Base-by-base conservation (phyloP, 2,329 filamentous ascomycete genomes). In the Daldinia sp. region DNA sequence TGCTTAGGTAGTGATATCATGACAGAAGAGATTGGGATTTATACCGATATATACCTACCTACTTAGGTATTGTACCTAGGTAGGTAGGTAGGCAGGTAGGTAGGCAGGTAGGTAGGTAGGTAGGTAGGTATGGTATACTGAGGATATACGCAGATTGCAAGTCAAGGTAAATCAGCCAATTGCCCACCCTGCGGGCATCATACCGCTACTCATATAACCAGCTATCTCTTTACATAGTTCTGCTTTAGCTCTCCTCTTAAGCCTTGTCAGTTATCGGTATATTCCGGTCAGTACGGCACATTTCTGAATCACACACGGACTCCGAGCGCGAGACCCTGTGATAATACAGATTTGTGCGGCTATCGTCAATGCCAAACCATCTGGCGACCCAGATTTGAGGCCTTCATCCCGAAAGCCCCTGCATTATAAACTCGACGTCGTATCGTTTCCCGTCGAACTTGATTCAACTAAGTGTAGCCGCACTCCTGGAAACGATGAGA, bases 301-400 rank as follows among this genome's bases (percentile, higher is more conserved):
- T 45, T 56, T 43, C 25, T 37, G 25, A 57, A 35, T 64, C 57
- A 54, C 53, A 50, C 58, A 56, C 54, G 19, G 54, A 41, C 63
- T 51, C 63, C 59, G 37, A 59, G 55, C 63, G 41, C 51, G 34
- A 53, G 41, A 55, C 55, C 63, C 58, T 65, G 54, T 48, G 48
- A 51, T 30, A 49, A 45, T 52, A 47, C 34, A 23, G 37, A 61
- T 21, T 49, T 34, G 21, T 29, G 47, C 45, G 30, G 21, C 51
- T 52, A 37, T 13, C 39, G 17, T 39, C 19, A 41, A 17, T 39
- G 34, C 23, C 25, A 48, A 43, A 30, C 30, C 41, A 47, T 52
- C 32, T 25, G 15, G 21, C 37, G 35, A 23, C 49, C 45, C 15
- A 51, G 21, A 51, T 55, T 37, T 25, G 37, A 47, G 35, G 37